Evolutionary conservation across 2,329 filamentous ascomycete genomes (phyloP), one percentile per base, ranked within the genome.

Genomic region (Penicillium olsonii): DNA sequence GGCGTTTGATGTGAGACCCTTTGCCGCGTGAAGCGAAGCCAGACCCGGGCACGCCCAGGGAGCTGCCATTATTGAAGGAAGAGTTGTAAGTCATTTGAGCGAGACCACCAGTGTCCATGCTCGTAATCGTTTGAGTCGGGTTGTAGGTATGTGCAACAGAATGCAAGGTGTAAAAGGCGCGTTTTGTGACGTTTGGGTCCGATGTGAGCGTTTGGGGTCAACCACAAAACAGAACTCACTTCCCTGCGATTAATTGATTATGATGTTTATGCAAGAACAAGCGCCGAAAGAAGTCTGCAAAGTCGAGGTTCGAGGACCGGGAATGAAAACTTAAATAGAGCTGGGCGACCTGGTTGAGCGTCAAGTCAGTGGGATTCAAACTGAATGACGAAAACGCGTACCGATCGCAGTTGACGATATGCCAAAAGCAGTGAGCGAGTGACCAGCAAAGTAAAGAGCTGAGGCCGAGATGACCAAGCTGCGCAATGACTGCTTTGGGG

Each of bases 51-150:
- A 90, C 84, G 67, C 85, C 84, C 63, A 96, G 80, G 63, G 84
- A 86, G 72, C 65, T 70, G 64, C 83, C 83, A 68, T 83, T 79
- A 68, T 83, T 79, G 72, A 87, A 80, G 71, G 82, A 77, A 72
- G 88, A 88, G 73, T 86, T 89, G 80, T 90, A 92, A 78, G 90
- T 89, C 92, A 97, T 97, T 83, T 95, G 91, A 94, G 91, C 87
- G 80, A 96, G 90, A 94, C 91, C 90, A 83, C 92, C 92, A 84
- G 92, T 87, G 92, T 96, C 88, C 87, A 95, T 75, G 69, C 71
- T 73, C 71, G 64, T 61, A 44, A 52, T 67, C 55, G 49, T 64
- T 48, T 52, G 64, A 43, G 52, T 52, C 51, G 49, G 53, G 45
- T 59, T 51, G 48, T 48, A 54, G 56, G 53, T 66, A 68, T 67